These are phyloP conservation scores for Fistulinella staudtii DNA, from an alignment of 1,284 basidiomycete species.

Conservation along the genomic window DNA sequence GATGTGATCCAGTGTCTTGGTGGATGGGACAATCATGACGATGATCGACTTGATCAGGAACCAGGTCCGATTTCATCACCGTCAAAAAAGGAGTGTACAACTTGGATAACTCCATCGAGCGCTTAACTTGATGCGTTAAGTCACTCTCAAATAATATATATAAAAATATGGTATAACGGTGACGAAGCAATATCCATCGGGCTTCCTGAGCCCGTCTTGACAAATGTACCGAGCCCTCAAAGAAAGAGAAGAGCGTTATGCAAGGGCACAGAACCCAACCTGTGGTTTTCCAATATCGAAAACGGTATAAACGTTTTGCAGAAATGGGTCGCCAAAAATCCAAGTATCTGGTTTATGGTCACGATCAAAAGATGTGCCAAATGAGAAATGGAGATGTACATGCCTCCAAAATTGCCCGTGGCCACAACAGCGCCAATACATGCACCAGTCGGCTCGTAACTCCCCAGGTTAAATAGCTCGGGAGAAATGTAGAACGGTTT, in stretches of 20 bases:
- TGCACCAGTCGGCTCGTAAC: slow-evolving; percentile 15
- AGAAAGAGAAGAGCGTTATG: slow-evolving; percentile 8
- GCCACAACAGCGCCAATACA: slow-evolving; percentile 23
- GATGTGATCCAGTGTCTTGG: slow-evolving; percentile 60
- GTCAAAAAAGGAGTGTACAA: too few relatives aligned
- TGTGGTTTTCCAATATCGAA: slow-evolving; percentile 25
- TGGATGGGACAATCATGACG: slow-evolving; percentile 34
- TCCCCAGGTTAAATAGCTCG: slow-evolving; percentile 26
- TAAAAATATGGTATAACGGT: too few relatives aligned
- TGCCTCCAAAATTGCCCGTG: slow-evolving; percentile 20
- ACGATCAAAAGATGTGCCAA: background rate
- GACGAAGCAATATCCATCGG: background rate
- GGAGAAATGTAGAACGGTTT: slow-evolving; percentile 18
- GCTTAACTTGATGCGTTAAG: too few relatives aligned
- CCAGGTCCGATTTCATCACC: too few relatives aligned
- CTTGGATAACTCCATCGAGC: too few relatives aligned
- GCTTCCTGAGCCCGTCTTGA: slow-evolving; percentile 5
- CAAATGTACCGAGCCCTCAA: background rate
- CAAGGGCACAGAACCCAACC: slow-evolving; percentile 29
- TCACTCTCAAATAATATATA: too few relatives aligned
- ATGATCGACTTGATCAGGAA: background rate
- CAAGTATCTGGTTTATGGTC: slow-evolving; percentile 16
- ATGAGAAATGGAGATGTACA: slow-evolving; percentile 8
- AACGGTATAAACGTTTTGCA: slow-evolving; percentile 29
- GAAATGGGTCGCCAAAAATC: slow-evolving; percentile 29